Evolutionary conservation across 805 yeast species (phyloP), one percentile per base, ranked within the genome.

Genomic region (Wickerhamia fluorescens): DNA sequence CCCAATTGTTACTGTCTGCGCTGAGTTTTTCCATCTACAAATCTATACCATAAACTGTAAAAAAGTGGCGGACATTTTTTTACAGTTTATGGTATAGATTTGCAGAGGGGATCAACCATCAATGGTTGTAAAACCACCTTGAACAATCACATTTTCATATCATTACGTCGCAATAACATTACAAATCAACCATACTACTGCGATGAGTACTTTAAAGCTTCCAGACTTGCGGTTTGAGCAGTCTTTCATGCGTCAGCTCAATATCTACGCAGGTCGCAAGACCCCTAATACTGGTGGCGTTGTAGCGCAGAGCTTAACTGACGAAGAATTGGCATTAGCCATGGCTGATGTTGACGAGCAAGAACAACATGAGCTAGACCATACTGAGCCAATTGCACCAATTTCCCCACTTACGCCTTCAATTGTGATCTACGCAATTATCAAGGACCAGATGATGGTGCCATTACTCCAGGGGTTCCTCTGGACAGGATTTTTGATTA

Each of bases 221-320:
- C 88, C 88, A 1, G 89, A 81, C 41, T 53, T 80, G 14, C 59
- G 89, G 25, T 79, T 78, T 42, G 84, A 78, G 42, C 68, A 75
- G 32, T 58, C 81, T 3, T 80, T 80, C 47, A 49, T 61, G 37
- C 49, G 43, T 29, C 49, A 46, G 15, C 47, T 63, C 17, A 34
- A 45, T 20, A 33, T 35, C 7, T 58, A 61, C 32, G 63, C 66
- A 12, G 49, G 42, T 14, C 36, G 28, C 25, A 29, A 23, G 17
- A 35, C 22, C 4, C 37, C 37, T 8, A 16, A 24, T 6, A 19
- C 17, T 14, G 25, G 21, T 19, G 17, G 16, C n/a, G 16, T 20
- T 3, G 25, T 25, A n/a, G 16, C 25, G 14, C n/a, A n/a, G n/a
- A 20, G 21, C 9, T 30, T 39, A 14, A 27, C 30, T 16, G 41